phyloP scores from a whole-genome alignment of 169 alveolate species.

The Cryptosporidium ryanae region DNA sequence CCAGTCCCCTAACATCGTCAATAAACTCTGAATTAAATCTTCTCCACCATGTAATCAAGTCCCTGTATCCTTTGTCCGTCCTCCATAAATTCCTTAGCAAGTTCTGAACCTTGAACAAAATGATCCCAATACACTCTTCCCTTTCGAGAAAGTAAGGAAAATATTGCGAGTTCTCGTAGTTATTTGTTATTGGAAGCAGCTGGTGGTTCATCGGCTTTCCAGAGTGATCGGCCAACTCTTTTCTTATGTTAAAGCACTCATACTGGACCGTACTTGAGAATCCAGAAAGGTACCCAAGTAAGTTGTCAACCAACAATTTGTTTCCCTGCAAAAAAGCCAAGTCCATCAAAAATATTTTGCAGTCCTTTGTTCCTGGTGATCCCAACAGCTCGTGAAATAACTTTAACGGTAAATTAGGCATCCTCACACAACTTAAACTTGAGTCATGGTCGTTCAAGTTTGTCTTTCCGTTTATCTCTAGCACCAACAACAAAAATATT shows the following conservation, averaged over 20 bases:
- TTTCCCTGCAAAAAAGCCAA: conserved; percentile 43
- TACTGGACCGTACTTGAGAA: conserved; percentile 33
- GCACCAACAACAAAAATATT: conserved; percentile 17
- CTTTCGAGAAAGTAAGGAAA: conserved; percentile 19
- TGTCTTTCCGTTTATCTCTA: conserved; percentile 6
- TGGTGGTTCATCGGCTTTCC: conserved; percentile 19
- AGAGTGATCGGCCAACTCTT: neutral
- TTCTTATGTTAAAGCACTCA: conserved; percentile 21
- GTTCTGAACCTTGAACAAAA: conserved; percentile 33
- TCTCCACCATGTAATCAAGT: conserved; percentile 42
- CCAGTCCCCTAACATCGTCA: neutral
- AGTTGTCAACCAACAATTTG: conserved; percentile 18
- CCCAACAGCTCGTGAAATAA: conserved; percentile 61
- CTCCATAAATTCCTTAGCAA: conserved; percentile 34
- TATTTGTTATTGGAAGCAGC: conserved; percentile 33
- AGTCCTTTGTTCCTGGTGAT: conserved; percentile 56
- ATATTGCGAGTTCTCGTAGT: conserved; percentile 27
- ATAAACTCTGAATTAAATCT: conserved; percentile 19
- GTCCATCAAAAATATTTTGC: conserved; percentile 29
- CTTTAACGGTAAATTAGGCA: conserved; percentile 15
- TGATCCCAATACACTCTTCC: conserved; percentile 37
- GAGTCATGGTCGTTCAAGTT: neutral
- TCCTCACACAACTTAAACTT: neutral
- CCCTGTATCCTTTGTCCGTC: neutral
- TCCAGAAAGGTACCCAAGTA: conserved; percentile 34